These are phyloP conservation scores for Curvularia eragrostidis DNA, from an alignment of 2,329 filamentous ascomycete species.

Conservation along the genomic window DNA sequence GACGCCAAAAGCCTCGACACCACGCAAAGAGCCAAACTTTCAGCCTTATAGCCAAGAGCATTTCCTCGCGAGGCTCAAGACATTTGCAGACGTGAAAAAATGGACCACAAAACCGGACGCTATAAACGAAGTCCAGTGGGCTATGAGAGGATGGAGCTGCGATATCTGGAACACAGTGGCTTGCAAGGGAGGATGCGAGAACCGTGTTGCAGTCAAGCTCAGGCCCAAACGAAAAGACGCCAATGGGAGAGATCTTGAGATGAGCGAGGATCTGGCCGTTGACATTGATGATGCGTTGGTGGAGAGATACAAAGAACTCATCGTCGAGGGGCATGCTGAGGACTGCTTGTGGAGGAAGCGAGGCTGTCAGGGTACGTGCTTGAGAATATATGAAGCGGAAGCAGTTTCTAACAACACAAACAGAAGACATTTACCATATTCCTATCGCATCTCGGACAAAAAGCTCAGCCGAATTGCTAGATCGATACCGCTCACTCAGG, in stretches of 20 bases:
- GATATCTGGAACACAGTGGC: slow-evolving; percentile 75
- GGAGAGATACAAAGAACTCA: slow-evolving; percentile 74
- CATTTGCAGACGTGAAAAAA: slow-evolving; percentile 87
- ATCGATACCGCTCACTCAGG: slow-evolving; percentile 51
- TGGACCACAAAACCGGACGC: slow-evolving; percentile 92
- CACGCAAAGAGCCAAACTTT: slow-evolving; percentile 68
- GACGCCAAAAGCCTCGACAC: slow-evolving; percentile 32
- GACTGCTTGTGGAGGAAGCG: slow-evolving; percentile 85
- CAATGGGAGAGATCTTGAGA: slow-evolving; percentile 57
- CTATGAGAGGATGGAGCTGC: slow-evolving; percentile 90
- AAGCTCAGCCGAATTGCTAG: slow-evolving; percentile 48
- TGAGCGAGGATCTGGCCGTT: slow-evolving; percentile 55
- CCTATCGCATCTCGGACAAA: slow-evolving; percentile 49
- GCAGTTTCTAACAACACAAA: slow-evolving; percentile 21
- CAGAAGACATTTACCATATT: slow-evolving; percentile 70
- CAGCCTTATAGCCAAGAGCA: slow-evolving; percentile 84
- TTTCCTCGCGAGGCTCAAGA: slow-evolving; percentile 80
- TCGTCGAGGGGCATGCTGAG: slow-evolving; percentile 77
- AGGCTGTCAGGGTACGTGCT: slow-evolving; percentile 79
- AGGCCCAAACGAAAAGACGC: slow-evolving; percentile 58
- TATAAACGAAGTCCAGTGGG: slow-evolving; percentile 92
- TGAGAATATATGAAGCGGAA: background rate
- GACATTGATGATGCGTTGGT: slow-evolving; percentile 70
- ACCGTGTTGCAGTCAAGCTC: slow-evolving; percentile 82
- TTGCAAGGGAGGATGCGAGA: slow-evolving; percentile 80